Evolutionary conservation across 169 alveolate species (phyloP).

Genomic region (Cryptosporidium xiaoi): DNA sequence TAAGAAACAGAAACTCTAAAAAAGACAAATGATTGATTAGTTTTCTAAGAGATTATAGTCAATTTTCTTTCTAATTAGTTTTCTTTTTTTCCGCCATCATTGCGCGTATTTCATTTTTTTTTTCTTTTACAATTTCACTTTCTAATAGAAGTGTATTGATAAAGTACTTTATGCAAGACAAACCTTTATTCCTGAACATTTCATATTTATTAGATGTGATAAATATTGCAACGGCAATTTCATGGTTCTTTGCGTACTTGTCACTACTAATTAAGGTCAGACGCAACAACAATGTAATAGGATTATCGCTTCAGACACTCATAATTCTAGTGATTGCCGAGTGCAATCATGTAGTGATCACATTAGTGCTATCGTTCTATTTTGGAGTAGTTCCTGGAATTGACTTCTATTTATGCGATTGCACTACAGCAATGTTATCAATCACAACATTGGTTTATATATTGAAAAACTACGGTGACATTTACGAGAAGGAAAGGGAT

Average conservation of each 20-base stretch:
- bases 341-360: slow-evolving; percentile 77
- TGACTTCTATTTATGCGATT: slow-evolving; percentile 78
- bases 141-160: not conserved
- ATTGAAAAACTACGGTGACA: slow-evolving; percentile 31
- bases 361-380: slow-evolving; percentile 40
- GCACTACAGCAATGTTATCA: slow-evolving; percentile 76
- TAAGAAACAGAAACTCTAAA: not conserved
- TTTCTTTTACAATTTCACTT: not conserved
- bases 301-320: slow-evolving; percentile 78
- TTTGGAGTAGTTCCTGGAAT: slow-evolving; percentile 59
- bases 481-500: slow-evolving; percentile 78
- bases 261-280: slow-evolving; percentile 73
- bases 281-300: slow-evolving; percentile 74
- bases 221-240: slow-evolving; percentile 77
- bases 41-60: not conserved
- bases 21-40: slow-evolving; percentile 1
- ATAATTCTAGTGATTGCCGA: slow-evolving; percentile 78
- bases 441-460: slow-evolving; percentile 58
- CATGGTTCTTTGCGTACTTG: slow-evolving; percentile 79
- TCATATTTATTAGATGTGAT: slow-evolving; percentile 75
- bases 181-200: slow-evolving; percentile 21
- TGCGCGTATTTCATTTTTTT: not conserved
- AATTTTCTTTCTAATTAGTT: no score
- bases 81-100: no score
- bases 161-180: slow-evolving; percentile 25